Conservation (phyloP, 2,329 filamentous ascomycete species). For the Cercospora beticola region DNA sequence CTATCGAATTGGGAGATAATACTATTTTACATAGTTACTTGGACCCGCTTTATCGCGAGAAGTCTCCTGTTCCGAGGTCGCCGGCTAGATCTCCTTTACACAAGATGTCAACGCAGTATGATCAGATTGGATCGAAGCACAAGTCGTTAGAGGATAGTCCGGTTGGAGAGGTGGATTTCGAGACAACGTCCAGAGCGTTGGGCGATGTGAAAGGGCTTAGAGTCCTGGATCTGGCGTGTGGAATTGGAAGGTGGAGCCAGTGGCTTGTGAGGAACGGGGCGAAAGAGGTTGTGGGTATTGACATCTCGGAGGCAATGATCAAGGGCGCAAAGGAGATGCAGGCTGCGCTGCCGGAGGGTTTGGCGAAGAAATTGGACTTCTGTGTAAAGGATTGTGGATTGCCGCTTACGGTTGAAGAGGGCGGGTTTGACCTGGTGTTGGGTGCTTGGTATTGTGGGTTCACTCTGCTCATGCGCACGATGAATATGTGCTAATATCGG, state of each 20-base stretch:
- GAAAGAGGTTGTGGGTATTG: slow-evolving; percentile 11
- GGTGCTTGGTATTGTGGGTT: slow-evolving; percentile 16
- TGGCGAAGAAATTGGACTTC: not conserved
- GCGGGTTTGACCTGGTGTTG: slow-evolving; percentile 12
- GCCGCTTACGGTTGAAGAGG: not conserved
- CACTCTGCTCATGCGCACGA: too few species aligned
- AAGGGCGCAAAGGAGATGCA: slow-evolving; percentile 3
- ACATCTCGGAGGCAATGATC: slow-evolving; percentile 11
- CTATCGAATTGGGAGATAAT: slow-evolving; percentile 1
- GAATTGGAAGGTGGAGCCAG: slow-evolving; percentile 16
- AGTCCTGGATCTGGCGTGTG: slow-evolving; percentile 23
- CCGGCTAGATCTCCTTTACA: not conserved
- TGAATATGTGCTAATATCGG: too few species aligned
- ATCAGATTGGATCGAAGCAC: slow-evolving; percentile 13
- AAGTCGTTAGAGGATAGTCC: slow-evolving; percentile 10
- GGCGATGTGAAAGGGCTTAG: slow-evolving; percentile 16
- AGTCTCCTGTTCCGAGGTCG: not conserved
- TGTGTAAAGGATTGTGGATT: not conserved
- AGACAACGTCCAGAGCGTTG: slow-evolving; percentile 5
- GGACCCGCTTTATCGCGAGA: not conserved
- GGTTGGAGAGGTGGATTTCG: not conserved
- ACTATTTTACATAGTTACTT: slow-evolving; percentile 5
- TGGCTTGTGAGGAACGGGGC: slow-evolving; percentile 20
- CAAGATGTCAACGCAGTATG: slow-evolving; percentile 12
- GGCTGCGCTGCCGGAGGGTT: not conserved